Percentiles rank a stretch among this genome's conserved stretches.
Conservation (phyloP, 805 yeast genomes). For the Grigorovia transvaalensis region DNA sequence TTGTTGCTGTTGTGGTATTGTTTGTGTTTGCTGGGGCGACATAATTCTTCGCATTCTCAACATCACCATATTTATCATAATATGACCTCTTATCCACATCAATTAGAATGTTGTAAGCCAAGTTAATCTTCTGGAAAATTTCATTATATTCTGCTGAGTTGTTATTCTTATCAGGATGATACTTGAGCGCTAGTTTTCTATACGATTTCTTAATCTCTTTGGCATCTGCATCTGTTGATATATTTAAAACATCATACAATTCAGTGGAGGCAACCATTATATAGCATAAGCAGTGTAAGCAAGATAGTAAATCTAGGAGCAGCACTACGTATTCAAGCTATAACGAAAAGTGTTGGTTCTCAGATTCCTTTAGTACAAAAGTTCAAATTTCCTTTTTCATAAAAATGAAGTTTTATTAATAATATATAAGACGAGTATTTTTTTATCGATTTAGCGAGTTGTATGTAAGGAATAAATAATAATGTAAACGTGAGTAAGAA, state of each 20-base stretch:
- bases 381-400: no score
- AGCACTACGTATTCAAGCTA: no score
- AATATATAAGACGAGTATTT: no score
- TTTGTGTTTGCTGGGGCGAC: constrained; percentile 1
- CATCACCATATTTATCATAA: constrained; percentile 60
- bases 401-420: no score
- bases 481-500: neutral
- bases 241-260: constrained; percentile 68
- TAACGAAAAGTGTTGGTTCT: neutral
- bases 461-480: no score
- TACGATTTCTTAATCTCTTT: constrained; percentile 75
- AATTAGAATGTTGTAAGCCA: constrained; percentile 84
- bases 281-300: neutral
- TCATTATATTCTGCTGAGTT: constrained; percentile 76
- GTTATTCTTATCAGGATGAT: constrained; percentile 90
- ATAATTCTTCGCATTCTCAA: constrained; percentile 4
- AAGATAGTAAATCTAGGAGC: no score
- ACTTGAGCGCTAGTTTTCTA: constrained; percentile 64
- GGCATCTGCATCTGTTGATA: constrained; percentile 52
- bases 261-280: constrained; percentile 5
- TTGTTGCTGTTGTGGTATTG: constrained; percentile 5
- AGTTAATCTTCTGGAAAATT: constrained; percentile 65
- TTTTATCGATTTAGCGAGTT: no score
- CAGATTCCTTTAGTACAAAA: no score
- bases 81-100: constrained; percentile 91